Evolutionary conservation across 345 rosid genomes (phyloP).

Genomic region (Erucastrum elatum): DNA sequence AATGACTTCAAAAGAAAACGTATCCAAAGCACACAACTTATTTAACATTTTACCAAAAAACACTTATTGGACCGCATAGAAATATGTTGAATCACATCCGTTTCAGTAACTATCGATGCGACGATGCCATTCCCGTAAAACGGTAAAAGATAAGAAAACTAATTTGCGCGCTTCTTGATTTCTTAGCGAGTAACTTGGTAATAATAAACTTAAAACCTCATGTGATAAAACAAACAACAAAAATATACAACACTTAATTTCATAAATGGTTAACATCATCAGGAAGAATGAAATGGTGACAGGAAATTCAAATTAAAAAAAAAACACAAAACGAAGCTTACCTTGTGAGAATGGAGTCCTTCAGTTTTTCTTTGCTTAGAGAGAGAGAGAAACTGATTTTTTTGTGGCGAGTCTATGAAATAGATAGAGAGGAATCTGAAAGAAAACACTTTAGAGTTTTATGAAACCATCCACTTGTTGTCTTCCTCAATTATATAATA

Average conservation of each 20-base stretch:
- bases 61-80: conserved; percentile 1
- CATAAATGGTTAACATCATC: background rate
- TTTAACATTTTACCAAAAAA: too few relatives aligned
- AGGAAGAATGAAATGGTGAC: background rate
- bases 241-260: background rate
- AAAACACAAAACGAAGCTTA: background rate
- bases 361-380: conserved; percentile 9
- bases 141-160: background rate
- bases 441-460: conserved; percentile 19
- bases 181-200: background rate
- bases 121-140: background rate
- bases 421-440: conserved; percentile 21
- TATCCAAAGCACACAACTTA: background rate
- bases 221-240: background rate
- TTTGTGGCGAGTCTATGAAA: background rate
- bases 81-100: background rate
- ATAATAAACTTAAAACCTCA: background rate
- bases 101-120: background rate
- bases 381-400: background rate
- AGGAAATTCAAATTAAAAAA: background rate
- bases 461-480: conserved; percentile 33
- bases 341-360: conserved; percentile 33
- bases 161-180: background rate
- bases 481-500: conserved; percentile 27
- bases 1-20: background rate